These are phyloP conservation scores for Dioscorea cayenensis DNA, from an alignment of 116 monocot species.

Conservation along the genomic window DNA sequence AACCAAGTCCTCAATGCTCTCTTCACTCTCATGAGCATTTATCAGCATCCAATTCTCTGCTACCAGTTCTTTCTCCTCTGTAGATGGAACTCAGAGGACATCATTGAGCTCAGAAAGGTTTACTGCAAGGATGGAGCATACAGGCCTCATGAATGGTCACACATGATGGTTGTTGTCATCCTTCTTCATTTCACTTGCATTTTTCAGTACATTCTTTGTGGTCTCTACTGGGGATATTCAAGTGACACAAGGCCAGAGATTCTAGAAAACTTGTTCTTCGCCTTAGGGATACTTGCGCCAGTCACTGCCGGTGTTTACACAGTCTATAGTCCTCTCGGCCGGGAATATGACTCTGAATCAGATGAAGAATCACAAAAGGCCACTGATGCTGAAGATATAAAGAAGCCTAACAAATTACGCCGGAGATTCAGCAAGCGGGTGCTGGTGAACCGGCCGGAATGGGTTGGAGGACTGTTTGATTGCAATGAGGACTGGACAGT, in stretches of 20 bases:
- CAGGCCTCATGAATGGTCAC: slow-evolving; percentile 33
- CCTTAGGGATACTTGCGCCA: slow-evolving; percentile 24
- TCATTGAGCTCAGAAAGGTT: slow-evolving; percentile 21
- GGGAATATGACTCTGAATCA: slow-evolving; percentile 9
- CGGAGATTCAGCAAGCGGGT: neutral
- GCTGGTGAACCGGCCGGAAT: slow-evolving; percentile 28
- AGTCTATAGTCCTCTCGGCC: slow-evolving; percentile 49
- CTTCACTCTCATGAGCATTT: slow-evolving; percentile 58
- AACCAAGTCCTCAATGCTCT: slow-evolving; percentile 60
- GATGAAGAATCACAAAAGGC: slow-evolving; percentile 6
- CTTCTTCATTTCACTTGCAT: slow-evolving; percentile 54
- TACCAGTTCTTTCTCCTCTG: slow-evolving; percentile 31
- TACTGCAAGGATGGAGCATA: slow-evolving; percentile 43
- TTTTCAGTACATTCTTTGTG: slow-evolving; percentile 40
- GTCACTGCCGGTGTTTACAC: slow-evolving; percentile 34
- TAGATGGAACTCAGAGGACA: slow-evolving; percentile 36
- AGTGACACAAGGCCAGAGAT: slow-evolving; percentile 21
- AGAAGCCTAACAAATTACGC: slow-evolving; percentile 6
- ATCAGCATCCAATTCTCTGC: slow-evolving; percentile 42
- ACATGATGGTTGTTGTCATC: slow-evolving; percentile 30
- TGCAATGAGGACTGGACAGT: slow-evolving; percentile 36
- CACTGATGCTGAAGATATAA: neutral
- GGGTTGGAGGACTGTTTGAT: slow-evolving; percentile 62
- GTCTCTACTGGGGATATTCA: slow-evolving; percentile 40
- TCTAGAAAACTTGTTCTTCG: slow-evolving; percentile 20